Evolutionary conservation across 768 basidiomycete species (phyloP).

Genomic region (Tulasnella sp.): DNA sequence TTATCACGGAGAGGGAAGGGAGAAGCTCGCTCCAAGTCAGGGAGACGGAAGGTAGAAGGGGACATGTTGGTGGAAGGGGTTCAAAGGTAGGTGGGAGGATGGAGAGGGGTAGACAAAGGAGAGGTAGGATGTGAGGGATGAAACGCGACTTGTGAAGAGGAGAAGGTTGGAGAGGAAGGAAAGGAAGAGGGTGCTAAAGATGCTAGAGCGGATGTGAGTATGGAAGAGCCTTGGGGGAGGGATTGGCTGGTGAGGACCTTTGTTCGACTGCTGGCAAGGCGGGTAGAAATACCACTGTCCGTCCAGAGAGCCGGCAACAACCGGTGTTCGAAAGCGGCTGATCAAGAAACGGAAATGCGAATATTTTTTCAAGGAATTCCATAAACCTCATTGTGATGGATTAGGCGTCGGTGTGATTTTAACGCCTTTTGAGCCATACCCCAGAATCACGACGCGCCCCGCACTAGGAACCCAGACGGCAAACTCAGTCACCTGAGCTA

Average conservation of each 20-base stretch:
- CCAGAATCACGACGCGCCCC: neutral
- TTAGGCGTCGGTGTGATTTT: neutral
- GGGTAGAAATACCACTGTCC: neutral
- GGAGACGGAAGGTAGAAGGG: constrained; percentile 10
- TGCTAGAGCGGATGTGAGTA: neutral
- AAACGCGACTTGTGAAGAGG: neutral
- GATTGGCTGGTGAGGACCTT: neutral
- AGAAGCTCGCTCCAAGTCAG: neutral
- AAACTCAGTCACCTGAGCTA: neutral
- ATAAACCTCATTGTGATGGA: neutral
- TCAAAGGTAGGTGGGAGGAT: neutral
- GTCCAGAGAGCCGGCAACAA: neutral
- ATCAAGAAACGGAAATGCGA: neutral
- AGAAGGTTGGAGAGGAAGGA: neutral
- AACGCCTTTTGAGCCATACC: neutral
- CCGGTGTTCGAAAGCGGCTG: neutral
- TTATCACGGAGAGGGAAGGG: constrained; percentile 19
- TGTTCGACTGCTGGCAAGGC: neutral
- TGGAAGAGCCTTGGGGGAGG: neutral
- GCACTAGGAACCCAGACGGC: neutral
- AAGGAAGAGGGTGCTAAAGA: neutral
- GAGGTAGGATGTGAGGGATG: neutral
- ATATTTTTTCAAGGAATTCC: neutral
- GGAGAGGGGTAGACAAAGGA: neutral
- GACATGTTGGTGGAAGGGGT: neutral